Evolutionary conservation across 192 early-diverging fungal species (phyloP).

Genomic region (Mortierella alpina): DNA sequence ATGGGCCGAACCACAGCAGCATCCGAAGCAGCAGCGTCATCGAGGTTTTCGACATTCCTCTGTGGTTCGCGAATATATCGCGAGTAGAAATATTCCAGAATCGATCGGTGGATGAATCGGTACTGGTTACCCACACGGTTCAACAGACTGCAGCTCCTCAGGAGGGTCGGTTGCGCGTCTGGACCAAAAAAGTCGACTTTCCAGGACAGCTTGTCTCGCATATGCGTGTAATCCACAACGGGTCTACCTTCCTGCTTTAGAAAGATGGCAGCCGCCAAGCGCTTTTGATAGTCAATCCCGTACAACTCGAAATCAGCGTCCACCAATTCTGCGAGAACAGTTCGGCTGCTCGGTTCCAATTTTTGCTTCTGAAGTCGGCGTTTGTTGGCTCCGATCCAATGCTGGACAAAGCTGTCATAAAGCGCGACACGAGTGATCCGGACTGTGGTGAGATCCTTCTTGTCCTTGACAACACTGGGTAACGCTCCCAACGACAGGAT

Average conservation of each 20-base stretch:
- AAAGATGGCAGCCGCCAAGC: background rate
- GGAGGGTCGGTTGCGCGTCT: background rate
- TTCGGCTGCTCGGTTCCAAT: background rate
- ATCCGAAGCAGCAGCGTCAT: background rate
- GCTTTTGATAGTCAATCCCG: background rate
- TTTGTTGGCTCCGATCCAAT: background rate
- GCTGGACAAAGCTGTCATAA: background rate
- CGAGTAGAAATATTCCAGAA: slow-evolving; percentile 8
- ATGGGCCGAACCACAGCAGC: background rate
- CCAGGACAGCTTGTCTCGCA: background rate
- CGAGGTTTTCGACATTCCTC: background rate
- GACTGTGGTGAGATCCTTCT: background rate
- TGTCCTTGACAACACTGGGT: background rate
- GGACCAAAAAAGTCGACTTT: slow-evolving; percentile 1
- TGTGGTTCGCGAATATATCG: background rate
- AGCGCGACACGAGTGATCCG: background rate
- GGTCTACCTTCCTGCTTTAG: background rate
- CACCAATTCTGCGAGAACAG: background rate
- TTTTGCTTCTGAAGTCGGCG: background rate
- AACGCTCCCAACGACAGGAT: background rate
- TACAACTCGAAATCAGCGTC: background rate
- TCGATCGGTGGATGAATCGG: slow-evolving; percentile 5
- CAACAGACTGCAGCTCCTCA: background rate
- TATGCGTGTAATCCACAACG: background rate
- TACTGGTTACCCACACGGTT: background rate